Evolutionary conservation across 164 flowering plant species (phyloP), one percentile per base, ranked within the genome.

Genomic region (Platanus orientalis): DNA sequence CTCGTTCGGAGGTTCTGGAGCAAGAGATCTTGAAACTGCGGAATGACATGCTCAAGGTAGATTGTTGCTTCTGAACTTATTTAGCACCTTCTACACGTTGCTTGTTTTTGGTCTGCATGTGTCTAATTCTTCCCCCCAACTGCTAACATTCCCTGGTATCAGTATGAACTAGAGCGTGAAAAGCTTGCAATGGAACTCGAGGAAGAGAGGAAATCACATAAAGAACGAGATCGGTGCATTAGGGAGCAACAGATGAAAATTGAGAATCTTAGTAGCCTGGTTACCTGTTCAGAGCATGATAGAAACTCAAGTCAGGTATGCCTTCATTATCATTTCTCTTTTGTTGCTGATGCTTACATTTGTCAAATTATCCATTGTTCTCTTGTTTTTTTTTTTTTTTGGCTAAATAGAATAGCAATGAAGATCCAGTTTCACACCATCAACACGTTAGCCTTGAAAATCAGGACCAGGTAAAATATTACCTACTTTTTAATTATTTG

Each of bases 31-130:
- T 94, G 70, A 94, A 88, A 64, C 66, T 94, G 57, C 79, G 99
- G 50, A 94, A 89, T 73, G 97, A 89, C 42, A 84, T 94, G 93
- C 87, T 94, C 36, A 85, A 84, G 96, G 99, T 88, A 70, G 56
- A 10, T 62, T 28, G 6, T 75, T 49, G 51, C 19, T 13, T 19
- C 20, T 45, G 4, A 45, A 45, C 49, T 45, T 17, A 45, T 45
- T 45, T 13, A 16, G 49, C 5, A 17, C 20, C 20, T 45, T 63
- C n/a, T 60, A 20, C 24, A 36, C 21, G 6, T 34, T 39, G 6
- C 11, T 52, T 61, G 11, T 39, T 23, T 28, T n/a, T 66, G 12
- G 23, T n/a, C 19, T 21, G 47, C 60, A 19, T 56, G 42, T 36
- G 42, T 7, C 42, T 36, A 36, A 36, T 36, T n/a, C n/a, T n/a